Evolutionary conservation across 257 asterid genomes (phyloP).

Genomic region (Scutellaria baicalensis): DNA sequence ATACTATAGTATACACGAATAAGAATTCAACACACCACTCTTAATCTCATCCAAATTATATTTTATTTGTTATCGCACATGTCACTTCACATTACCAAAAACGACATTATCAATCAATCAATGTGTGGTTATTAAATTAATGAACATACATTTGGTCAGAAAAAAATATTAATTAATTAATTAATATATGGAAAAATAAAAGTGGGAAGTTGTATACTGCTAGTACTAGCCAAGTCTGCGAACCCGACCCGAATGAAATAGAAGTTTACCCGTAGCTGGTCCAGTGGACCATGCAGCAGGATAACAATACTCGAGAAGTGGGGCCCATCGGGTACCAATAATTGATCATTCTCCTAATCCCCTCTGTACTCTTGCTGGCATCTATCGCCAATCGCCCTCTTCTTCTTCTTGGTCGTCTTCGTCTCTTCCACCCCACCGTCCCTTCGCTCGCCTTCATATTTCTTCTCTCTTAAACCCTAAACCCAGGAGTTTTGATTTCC

Average conservation of each 20-base stretch:
- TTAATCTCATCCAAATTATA: too few relatives aligned
- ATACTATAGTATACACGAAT: too few relatives aligned
- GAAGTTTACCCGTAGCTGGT: not conserved
- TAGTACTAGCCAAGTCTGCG: not conserved
- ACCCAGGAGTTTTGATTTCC: slow-evolving; percentile 3
- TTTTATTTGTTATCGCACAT: too few relatives aligned
- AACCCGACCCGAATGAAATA: not conserved
- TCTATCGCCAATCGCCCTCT: not conserved
- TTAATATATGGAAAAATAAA: too few relatives aligned
- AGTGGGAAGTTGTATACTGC: not conserved
- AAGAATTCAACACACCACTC: too few relatives aligned
- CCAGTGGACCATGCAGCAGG: not conserved
- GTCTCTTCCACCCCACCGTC: not conserved
- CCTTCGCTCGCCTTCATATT: not conserved
- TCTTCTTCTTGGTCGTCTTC: not conserved
- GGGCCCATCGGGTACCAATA: slow-evolving; percentile 31
- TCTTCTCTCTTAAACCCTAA: slow-evolving; percentile 24
- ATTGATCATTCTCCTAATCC: slow-evolving; percentile 47
- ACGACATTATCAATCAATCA: too few relatives aligned
- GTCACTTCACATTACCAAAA: too few relatives aligned
- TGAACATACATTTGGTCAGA: too few relatives aligned
- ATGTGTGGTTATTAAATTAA: too few relatives aligned
- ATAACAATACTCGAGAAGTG: not conserved
- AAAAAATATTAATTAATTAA: too few relatives aligned
- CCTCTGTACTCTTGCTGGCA: slow-evolving; percentile 31